A percentile compares a stretch with the other conserved stretches of the same genome.
Evolutionary conservation across 345 rosid species (phyloP).

Genomic region (Populus tremula): DNA sequence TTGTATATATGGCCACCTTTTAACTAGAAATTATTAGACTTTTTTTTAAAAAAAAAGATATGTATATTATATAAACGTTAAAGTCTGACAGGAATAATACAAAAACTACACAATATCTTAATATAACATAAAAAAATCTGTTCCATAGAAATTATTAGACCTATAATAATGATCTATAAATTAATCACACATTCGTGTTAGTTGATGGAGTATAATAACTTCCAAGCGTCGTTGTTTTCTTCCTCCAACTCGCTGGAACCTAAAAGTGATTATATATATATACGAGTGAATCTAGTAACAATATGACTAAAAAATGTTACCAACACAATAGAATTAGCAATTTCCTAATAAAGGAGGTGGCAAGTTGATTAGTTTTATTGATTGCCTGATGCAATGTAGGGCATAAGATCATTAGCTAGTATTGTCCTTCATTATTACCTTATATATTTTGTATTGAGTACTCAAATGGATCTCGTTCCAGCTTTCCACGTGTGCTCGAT

Average conservation of each 20-base stretch:
- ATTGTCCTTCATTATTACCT: neutral
- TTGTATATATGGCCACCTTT: too few relatives aligned
- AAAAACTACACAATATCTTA: too few relatives aligned
- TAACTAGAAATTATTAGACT: too few relatives aligned
- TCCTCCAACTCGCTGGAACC: neutral
- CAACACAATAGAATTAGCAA: neutral
- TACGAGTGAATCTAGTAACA: neutral
- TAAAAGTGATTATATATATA: too few relatives aligned
- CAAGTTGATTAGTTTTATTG: neutral
- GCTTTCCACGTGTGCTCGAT: neutral
- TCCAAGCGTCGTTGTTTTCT: neutral
- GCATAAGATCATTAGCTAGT: conserved; percentile 12
- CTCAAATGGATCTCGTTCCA: neutral
- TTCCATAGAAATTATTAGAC: too few relatives aligned
- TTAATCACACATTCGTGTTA: too few relatives aligned
- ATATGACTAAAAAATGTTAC: neutral
- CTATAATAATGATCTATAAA: too few relatives aligned
- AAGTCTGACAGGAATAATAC: too few relatives aligned
- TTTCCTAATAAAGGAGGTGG: conserved; percentile 4
- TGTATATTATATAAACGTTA: too few relatives aligned
- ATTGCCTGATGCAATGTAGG: conserved; percentile 22
- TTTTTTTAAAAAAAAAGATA: too few relatives aligned
- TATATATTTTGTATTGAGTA: neutral
- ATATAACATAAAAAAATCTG: too few relatives aligned
- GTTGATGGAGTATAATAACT: too few relatives aligned